Conservation (phyloP, 805 yeast genomes). For the Pichia membranifaciens region DNA sequence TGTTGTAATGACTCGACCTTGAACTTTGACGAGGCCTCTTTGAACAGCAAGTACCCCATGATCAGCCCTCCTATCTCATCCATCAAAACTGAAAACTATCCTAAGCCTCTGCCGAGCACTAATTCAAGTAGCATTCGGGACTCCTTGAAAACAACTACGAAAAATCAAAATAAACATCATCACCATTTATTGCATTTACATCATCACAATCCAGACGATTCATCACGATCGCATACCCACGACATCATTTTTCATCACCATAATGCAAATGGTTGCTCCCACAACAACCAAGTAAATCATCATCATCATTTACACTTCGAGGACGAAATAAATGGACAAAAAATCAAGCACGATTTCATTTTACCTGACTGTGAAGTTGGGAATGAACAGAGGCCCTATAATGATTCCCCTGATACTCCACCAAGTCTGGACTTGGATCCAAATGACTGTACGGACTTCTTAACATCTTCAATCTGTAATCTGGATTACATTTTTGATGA, state of each 20-base stretch:
- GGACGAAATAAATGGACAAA: slow-evolving; percentile 23
- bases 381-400: background rate
- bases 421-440: background rate
- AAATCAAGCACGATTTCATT: slow-evolving; percentile 26
- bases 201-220: slow-evolving; percentile 13
- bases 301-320: slow-evolving; percentile 30
- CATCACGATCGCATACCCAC: slow-evolving; percentile 12
- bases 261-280: slow-evolving; percentile 7
- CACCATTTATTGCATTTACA: slow-evolving; percentile 17
- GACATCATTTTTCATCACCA: slow-evolving; percentile 18
- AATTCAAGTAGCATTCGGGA: slow-evolving; percentile 5
- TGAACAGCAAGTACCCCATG: background rate
- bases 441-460: slow-evolving; percentile 8
- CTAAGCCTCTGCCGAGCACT: background rate
- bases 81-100: background rate
- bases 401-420: background rate
- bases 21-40: background rate
- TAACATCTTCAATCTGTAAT: slow-evolving; percentile 11
- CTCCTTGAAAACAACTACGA: background rate
- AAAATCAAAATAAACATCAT: slow-evolving; percentile 10
- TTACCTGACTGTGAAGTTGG: slow-evolving; percentile 20
- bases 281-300: slow-evolving; percentile 13
- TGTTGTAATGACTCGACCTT: slow-evolving; percentile 8
- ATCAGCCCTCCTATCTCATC: slow-evolving; percentile 2
- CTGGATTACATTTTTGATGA: background rate